A percentile compares a stretch with the other conserved stretches of the same genome.
Evolutionary conservation across 306 rosid genomes (phyloP).

Genomic region (Gillenia trifoliata): DNA sequence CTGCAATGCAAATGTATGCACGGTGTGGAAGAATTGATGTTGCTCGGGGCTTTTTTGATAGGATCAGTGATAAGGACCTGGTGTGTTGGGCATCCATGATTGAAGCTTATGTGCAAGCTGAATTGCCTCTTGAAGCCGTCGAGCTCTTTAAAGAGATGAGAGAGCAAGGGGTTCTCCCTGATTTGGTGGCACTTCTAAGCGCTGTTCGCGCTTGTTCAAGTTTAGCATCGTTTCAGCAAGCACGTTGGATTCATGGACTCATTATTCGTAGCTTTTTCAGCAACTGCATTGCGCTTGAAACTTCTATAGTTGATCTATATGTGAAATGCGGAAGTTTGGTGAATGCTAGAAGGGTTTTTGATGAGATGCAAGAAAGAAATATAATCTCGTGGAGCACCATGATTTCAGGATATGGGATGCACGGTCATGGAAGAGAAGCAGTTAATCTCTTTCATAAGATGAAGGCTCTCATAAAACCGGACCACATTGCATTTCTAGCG

Average conservation of each 20-base stretch:
- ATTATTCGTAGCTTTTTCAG: slow-evolving; percentile 10
- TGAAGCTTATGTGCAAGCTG: slow-evolving; percentile 30
- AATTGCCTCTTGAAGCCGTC: slow-evolving; percentile 32
- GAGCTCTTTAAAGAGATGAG: slow-evolving; percentile 30
- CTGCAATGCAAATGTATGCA: slow-evolving; percentile 43
- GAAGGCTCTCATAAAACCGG: slow-evolving; percentile 31
- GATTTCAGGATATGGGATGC: slow-evolving; percentile 43
- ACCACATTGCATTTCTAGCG: slow-evolving; percentile 27
- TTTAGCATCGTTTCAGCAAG: slow-evolving; percentile 35
- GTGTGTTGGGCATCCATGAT: slow-evolving; percentile 47
- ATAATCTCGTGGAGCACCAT: slow-evolving; percentile 41
- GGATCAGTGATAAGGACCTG: slow-evolving; percentile 37
- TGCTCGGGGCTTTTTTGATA: slow-evolving; percentile 28
- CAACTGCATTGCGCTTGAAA: slow-evolving; percentile 25
- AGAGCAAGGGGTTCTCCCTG: slow-evolving; percentile 15
- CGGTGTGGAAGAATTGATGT: slow-evolving; percentile 32
- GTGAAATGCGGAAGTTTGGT: slow-evolving; percentile 40
- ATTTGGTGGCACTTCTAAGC: slow-evolving; percentile 33
- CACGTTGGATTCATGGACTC: slow-evolving; percentile 31
- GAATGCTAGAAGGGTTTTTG: slow-evolving; percentile 33
- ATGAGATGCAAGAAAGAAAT: slow-evolving; percentile 31
- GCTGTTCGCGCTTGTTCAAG: slow-evolving; percentile 34
- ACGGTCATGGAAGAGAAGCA: slow-evolving; percentile 37
- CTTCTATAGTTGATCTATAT: slow-evolving; percentile 34
- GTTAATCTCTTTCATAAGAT: slow-evolving; percentile 35